phyloP scores from a whole-genome alignment of 2,329 filamentous ascomycete genomes.

The Elsinoe australis region DNA sequence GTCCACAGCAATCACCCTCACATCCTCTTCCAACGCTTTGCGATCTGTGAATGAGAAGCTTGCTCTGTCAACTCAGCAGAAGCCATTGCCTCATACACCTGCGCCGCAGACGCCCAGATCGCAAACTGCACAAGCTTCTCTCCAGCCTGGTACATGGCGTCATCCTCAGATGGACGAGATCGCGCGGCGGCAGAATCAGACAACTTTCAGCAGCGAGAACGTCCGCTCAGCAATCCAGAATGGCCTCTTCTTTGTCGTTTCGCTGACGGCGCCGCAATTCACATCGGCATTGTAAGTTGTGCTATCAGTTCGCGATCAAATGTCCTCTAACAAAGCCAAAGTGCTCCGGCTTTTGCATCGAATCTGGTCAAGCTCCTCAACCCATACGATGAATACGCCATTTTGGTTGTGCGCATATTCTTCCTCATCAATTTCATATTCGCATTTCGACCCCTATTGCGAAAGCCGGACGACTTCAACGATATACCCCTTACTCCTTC shows the following conservation, averaged over 20 bases:
- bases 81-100: not conserved
- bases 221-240: slow-evolving; percentile 64
- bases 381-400: slow-evolving; percentile 34
- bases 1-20: slow-evolving; percentile 7
- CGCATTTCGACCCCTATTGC: slow-evolving; percentile 65
- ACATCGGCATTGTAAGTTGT: slow-evolving; percentile 18
- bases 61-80: not conserved
- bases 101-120: slow-evolving; percentile 2
- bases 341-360: slow-evolving; percentile 25
- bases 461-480: slow-evolving; percentile 65
- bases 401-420: slow-evolving; percentile 48
- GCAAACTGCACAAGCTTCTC: not conserved
- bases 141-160: slow-evolving; percentile 64
- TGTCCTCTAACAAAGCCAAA: slow-evolving; percentile 23
- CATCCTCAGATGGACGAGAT: slow-evolving; percentile 88
- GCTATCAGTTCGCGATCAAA: too few relatives aligned
- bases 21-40: slow-evolving; percentile 12
- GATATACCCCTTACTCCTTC: slow-evolving; percentile 89
- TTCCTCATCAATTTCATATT: slow-evolving; percentile 55
- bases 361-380: slow-evolving; percentile 23
- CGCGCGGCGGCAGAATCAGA: slow-evolving; percentile 66
- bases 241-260: slow-evolving; percentile 45
- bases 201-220: slow-evolving; percentile 71
- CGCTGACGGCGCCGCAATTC: slow-evolving; percentile 38
- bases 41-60: slow-evolving; percentile 7